Conservation (phyloP, 768 basidiomycete species). For the Pisolithus sp. region DNA sequence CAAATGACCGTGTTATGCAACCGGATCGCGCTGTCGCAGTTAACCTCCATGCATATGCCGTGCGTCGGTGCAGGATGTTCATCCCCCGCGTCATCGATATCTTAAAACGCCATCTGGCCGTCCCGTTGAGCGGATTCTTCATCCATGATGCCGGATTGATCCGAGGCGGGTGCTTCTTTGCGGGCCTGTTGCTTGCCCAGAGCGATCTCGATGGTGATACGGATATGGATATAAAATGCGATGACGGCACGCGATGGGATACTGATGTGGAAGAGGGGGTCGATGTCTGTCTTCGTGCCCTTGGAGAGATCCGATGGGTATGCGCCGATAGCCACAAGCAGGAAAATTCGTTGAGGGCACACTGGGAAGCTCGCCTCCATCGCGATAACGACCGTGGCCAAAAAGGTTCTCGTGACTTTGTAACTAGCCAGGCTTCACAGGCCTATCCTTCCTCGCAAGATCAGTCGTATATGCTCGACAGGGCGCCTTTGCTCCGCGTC, state of each 20-base stretch:
- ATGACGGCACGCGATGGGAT: slow-evolving; percentile 18
- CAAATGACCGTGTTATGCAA: slow-evolving; percentile 40
- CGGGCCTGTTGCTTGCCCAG: slow-evolving; percentile 69
- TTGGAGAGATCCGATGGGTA: slow-evolving; percentile 80
- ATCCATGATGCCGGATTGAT: slow-evolving; percentile 82
- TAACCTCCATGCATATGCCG: slow-evolving; percentile 43
- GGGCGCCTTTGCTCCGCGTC: slow-evolving; percentile 12
- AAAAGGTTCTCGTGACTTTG: slow-evolving; percentile 10
- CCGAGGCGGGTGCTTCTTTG: slow-evolving; percentile 86
- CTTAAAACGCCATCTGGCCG: slow-evolving; percentile 42
- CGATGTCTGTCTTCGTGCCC: slow-evolving; percentile 58
- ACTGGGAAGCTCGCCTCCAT: slow-evolving; percentile 36
- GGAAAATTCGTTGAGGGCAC: slow-evolving; percentile 49
- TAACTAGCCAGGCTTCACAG: slow-evolving; percentile 13
- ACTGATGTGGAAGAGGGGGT: slow-evolving; percentile 28
- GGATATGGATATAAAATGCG: slow-evolving; percentile 20
- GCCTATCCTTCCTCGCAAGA: slow-evolving; percentile 19
- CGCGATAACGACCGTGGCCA: slow-evolving; percentile 27
- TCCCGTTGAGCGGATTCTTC: slow-evolving; percentile 51
- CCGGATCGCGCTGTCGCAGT: slow-evolving; percentile 42
- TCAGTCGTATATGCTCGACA: slow-evolving; percentile 20
- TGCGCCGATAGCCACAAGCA: slow-evolving; percentile 71
- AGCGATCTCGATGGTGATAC: slow-evolving; percentile 47
- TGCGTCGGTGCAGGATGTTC: slow-evolving; percentile 39
- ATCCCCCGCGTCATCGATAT: slow-evolving; percentile 48